Evolutionary conservation across 2,329 filamentous ascomycete genomes (phyloP).

Genomic region (Tolypocladium cylindrosporum): DNA sequence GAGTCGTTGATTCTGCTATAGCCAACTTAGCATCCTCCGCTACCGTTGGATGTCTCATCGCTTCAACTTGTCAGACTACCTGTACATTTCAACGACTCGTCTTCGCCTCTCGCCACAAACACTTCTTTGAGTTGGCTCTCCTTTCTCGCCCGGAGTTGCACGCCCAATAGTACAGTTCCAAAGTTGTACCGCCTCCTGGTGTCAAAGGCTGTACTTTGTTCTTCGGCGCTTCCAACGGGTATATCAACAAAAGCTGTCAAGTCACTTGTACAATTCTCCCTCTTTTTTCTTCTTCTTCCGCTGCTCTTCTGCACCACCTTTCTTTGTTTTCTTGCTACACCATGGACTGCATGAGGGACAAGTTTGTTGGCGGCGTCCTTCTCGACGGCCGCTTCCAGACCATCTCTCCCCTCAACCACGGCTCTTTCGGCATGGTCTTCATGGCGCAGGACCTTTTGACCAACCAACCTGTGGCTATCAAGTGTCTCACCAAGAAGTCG

Average conservation of each 20-base stretch:
- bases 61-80: slow-evolving; percentile 12
- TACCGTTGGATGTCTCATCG: slow-evolving; percentile 11
- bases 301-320: slow-evolving; percentile 5
- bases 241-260: slow-evolving; percentile 6
- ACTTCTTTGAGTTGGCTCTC: slow-evolving; percentile 4
- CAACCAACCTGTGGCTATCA: slow-evolving; percentile 79
- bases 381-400: slow-evolving; percentile 86
- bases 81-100: slow-evolving; percentile 23
- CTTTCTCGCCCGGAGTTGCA: slow-evolving; percentile 10
- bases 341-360: slow-evolving; percentile 81
- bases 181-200: slow-evolving; percentile 1
- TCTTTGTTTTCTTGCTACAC: slow-evolving; percentile 11
- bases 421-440: slow-evolving; percentile 98
- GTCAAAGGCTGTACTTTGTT: not conserved
- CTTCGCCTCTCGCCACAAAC: slow-evolving; percentile 7
- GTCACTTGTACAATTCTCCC: slow-evolving; percentile 18
- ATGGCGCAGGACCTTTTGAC: slow-evolving; percentile 73
- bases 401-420: slow-evolving; percentile 91
- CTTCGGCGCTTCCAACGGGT: slow-evolving; percentile 2
- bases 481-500: slow-evolving; percentile 81
- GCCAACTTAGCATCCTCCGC: slow-evolving; percentile 14
- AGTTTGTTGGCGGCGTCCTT: slow-evolving; percentile 68
- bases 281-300: slow-evolving; percentile 2
- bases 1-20: slow-evolving; percentile 30
- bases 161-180: not conserved